Conservation (phyloP, 1,139 yeast species). For the Hyphopichia wangnamkhiaoensis region DNA sequence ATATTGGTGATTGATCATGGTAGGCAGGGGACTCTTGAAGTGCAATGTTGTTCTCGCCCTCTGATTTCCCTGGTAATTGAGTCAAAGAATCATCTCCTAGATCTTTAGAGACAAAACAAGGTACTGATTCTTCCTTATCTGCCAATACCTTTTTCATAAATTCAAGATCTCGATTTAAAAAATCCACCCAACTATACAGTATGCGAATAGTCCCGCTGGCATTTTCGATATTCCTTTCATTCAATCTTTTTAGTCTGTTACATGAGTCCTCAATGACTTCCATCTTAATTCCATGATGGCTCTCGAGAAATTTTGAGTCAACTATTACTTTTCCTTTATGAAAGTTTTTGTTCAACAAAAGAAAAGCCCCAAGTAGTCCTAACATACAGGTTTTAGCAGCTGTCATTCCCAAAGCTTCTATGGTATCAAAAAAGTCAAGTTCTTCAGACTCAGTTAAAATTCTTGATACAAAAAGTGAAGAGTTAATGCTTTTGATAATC, state of each 20-base stretch:
- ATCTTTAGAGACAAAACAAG: no score
- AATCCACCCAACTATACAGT: constrained; percentile 11
- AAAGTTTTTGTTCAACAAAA: neutral
- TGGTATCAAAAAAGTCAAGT: neutral
- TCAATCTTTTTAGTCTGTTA: constrained; percentile 4
- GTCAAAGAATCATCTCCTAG: no score
- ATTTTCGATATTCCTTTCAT: constrained; percentile 2
- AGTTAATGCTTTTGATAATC: neutral
- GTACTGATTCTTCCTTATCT: no score
- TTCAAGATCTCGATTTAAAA: constrained; percentile 10
- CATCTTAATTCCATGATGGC: neutral
- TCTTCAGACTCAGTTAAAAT: neutral
- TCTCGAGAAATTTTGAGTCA: neutral
- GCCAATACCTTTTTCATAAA: neutral
- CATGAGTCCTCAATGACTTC: constrained; percentile 1
- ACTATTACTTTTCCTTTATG: neutral
- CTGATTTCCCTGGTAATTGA: no score
- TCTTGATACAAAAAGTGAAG: neutral
- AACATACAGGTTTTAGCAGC: constrained; percentile 1
- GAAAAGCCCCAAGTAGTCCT: neutral
- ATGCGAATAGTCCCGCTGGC: constrained; percentile 12
- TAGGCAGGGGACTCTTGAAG: no score
- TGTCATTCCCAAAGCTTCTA: constrained; percentile 1
- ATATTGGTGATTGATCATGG: no score
- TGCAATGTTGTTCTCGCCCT: no score